These are phyloP conservation scores for Xylariaceae sp. DNA, from an alignment of 2,329 filamentous ascomycete species.

Conservation along the genomic window DNA sequence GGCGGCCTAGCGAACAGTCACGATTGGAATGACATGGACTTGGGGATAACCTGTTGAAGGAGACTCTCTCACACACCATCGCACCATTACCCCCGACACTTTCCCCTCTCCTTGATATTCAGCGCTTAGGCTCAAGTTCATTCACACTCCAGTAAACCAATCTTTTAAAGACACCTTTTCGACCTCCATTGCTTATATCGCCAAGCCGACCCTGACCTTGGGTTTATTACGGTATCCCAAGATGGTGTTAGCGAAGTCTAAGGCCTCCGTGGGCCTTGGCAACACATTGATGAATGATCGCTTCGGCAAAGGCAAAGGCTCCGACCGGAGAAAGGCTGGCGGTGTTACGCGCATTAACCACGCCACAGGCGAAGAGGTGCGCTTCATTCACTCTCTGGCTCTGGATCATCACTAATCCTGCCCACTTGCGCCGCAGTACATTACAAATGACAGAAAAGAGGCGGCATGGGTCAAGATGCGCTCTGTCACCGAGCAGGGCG, in stretches of 20 bases:
- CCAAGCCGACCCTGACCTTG: not conserved
- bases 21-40: not conserved
- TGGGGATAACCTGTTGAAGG: not conserved
- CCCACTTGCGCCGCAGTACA: slow-evolving; percentile 52
- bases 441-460: slow-evolving; percentile 85
- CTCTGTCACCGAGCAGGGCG: slow-evolving; percentile 93
- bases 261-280: slow-evolving; percentile 89
- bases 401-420: slow-evolving; percentile 1
- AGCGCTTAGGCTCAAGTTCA: not conserved
- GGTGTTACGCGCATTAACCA: slow-evolving; percentile 65
- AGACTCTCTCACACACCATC: not conserved
- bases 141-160: not conserved
- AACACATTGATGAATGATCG: slow-evolving; percentile 98
- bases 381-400: slow-evolving; percentile 11
- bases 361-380: slow-evolving; percentile 68
- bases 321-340: slow-evolving; percentile 65
- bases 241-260: slow-evolving; percentile 75
- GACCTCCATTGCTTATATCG: not conserved
- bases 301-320: slow-evolving; percentile 87
- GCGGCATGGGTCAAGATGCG: slow-evolving; percentile 99
- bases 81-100: not conserved
- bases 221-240: slow-evolving; percentile 25
- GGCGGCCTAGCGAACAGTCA: not conserved
- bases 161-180: not conserved
- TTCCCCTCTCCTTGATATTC: not conserved